Percentiles rank a stretch among this genome's conserved stretches.
Evolutionary conservation across 1,139 yeast genomes (phyloP).

Genomic region (Zygoascus meyerae): DNA sequence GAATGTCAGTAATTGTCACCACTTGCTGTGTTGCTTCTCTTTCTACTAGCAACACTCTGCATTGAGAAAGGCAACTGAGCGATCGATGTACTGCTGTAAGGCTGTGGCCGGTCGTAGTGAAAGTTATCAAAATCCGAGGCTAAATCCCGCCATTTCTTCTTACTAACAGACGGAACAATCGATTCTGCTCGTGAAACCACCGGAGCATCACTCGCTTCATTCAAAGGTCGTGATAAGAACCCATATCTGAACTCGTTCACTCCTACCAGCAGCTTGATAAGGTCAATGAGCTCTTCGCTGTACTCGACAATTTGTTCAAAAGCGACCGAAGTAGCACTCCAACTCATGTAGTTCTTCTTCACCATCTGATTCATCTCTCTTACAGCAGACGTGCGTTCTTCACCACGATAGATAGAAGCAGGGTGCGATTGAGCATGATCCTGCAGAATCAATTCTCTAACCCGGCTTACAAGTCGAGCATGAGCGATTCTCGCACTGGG

Average conservation of each 20-base stretch:
- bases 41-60: slow-evolving; percentile 17
- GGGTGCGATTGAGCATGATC: slow-evolving; percentile 9
- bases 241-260: slow-evolving; percentile 46
- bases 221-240: slow-evolving; percentile 43
- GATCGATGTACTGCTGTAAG: not conserved
- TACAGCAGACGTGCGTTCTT: not conserved
- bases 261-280: slow-evolving; percentile 43
- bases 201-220: slow-evolving; percentile 11
- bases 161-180: not conserved
- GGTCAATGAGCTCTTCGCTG: slow-evolving; percentile 41
- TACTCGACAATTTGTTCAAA: slow-evolving; percentile 46
- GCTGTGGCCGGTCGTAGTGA: not conserved
- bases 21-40: not conserved
- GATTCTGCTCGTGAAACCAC: not conserved
- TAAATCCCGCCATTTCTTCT: not conserved
- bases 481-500: slow-evolving; percentile 48
- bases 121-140: not conserved
- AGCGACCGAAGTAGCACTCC: slow-evolving; percentile 49
- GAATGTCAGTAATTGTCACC: not conserved
- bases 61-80: slow-evolving; percentile 17
- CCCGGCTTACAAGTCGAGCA: slow-evolving; percentile 40
- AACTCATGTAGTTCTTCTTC: slow-evolving; percentile 41
- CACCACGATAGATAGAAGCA: not conserved
- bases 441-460: slow-evolving; percentile 32
- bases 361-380: slow-evolving; percentile 20